These are phyloP conservation scores for Ballota nigra DNA, from an alignment of 257 asterid genomes.

Conservation along the genomic window DNA sequence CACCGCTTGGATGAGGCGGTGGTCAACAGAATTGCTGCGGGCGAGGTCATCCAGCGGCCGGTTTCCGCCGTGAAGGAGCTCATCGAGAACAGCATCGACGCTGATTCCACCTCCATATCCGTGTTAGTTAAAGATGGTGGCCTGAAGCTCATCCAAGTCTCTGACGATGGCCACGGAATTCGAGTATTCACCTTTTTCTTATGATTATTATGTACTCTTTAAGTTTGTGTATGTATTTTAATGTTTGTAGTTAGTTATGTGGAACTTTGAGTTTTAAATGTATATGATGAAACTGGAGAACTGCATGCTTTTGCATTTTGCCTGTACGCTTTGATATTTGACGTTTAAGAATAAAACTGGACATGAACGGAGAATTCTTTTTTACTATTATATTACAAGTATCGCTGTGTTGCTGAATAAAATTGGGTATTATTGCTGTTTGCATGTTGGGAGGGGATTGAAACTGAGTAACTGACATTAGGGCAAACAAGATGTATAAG, in stretches of 20 bases:
- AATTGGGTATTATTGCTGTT: neutral
- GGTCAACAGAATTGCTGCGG: constrained; percentile 94
- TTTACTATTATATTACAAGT: neutral
- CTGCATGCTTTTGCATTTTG: neutral
- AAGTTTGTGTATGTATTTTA: neutral
- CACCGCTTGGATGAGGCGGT: constrained; percentile 82
- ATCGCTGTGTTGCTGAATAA: neutral
- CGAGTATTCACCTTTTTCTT: constrained; percentile 40
- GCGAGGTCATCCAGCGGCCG: constrained; percentile 95
- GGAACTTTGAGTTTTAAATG: neutral
- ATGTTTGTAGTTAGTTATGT: neutral
- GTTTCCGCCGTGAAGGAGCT: constrained; percentile 97
- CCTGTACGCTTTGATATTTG: neutral
- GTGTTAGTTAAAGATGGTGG: constrained; percentile 86
- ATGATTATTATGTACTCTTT: neutral
- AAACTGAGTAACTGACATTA: neutral
- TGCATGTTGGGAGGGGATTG: neutral
- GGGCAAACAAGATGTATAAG: neutral
- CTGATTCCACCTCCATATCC: constrained; percentile 70
- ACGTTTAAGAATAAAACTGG: neutral
- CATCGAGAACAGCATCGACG: constrained; percentile 89
- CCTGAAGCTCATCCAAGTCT: constrained; percentile 91
- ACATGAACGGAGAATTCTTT: neutral
- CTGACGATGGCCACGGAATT: constrained; percentile 96
- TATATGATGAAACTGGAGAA: neutral